A percentile compares a stretch with the other conserved stretches of the same genome.
phyloP scores from a whole-genome alignment of 345 rosid species.

The Aurinia saxatilis region DNA sequence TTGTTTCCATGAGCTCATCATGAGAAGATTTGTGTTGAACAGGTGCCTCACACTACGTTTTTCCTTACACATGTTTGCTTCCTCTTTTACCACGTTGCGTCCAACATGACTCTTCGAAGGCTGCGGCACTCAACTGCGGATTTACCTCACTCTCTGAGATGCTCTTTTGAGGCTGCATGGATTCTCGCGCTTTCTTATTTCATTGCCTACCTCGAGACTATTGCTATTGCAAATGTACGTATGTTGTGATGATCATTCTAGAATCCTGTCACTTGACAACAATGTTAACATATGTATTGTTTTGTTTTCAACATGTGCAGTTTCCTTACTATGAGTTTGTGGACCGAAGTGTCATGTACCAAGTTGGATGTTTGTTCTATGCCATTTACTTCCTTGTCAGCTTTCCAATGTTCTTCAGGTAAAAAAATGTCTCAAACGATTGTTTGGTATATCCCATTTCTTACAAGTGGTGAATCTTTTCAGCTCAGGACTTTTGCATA shows the following conservation, averaged over 20 bases:
- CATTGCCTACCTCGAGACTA: conserved; percentile 92
- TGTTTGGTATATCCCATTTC: neutral
- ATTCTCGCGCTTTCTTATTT: conserved; percentile 84
- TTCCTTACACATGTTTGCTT: conserved; percentile 92
- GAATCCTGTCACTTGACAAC: neutral
- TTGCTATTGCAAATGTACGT: conserved; percentile 94
- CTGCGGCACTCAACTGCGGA: conserved; percentile 55
- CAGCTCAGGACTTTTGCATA: neutral
- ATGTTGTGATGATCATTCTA: conserved; percentile 23
- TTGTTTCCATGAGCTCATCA: conserved; percentile 3
- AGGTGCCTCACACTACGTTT: conserved; percentile 98
- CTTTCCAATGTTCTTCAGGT: conserved; percentile 99
- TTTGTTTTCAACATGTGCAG: conserved; percentile 42
- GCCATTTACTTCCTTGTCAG: conserved; percentile 94
- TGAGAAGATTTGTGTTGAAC: conserved; percentile 19
- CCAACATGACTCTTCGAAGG: conserved; percentile 90
- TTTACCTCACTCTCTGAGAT: conserved; percentile 61
- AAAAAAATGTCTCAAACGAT: conserved; percentile 19
- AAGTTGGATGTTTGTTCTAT: conserved; percentile 90
- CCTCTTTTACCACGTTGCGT: conserved; percentile 83
- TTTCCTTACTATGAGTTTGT: conserved; percentile 94
- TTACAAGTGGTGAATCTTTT: neutral
- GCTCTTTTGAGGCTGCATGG: conserved; percentile 78
- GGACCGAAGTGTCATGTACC: conserved; percentile 94
- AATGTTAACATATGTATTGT: neutral